Evolutionary conservation across 768 basidiomycete genomes (phyloP).

Genomic region (Porpolomopsis calyptriformis): DNA sequence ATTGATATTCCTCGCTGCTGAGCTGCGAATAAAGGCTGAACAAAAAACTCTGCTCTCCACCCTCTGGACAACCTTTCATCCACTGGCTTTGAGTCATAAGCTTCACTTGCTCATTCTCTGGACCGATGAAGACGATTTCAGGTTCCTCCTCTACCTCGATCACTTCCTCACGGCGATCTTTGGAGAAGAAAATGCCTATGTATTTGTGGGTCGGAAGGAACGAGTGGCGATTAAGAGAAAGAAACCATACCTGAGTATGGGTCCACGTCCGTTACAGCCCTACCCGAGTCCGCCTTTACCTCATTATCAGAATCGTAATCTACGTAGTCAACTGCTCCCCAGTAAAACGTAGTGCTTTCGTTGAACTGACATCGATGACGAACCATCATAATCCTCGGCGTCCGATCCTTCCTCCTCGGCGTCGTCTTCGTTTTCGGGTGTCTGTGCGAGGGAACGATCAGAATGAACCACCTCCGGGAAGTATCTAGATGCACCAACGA

Average conservation of each 20-base stretch:
- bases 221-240: neutral
- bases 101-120: conserved; percentile 36
- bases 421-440: conserved; percentile 50
- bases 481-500: conserved; percentile 7
- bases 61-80: conserved; percentile 97
- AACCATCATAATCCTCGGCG: conserved; percentile 44
- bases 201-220: conserved; percentile 8
- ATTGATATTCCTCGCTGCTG: conserved; percentile 48
- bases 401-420: conserved; percentile 37
- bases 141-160: conserved; percentile 84
- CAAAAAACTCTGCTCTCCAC: conserved; percentile 79
- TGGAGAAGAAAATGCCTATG: conserved; percentile 87
- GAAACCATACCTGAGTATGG: conserved; percentile 67
- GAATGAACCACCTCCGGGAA: neutral
- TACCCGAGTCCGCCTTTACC: conserved; percentile 27
- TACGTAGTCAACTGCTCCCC: conserved; percentile 41
- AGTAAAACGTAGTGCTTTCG: too few species aligned
- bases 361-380: too few species aligned
- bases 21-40: conserved; percentile 78
- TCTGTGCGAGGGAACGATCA: conserved; percentile 21
- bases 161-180: conserved; percentile 84
- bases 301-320: conserved; percentile 82
- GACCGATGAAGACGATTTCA: conserved; percentile 37
- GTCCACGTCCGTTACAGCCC: conserved; percentile 53
- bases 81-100: conserved; percentile 84